These are phyloP conservation scores for Aspergillus amoenus DNA, from an alignment of 2,329 filamentous ascomycete species.

Conservation along the genomic window DNA sequence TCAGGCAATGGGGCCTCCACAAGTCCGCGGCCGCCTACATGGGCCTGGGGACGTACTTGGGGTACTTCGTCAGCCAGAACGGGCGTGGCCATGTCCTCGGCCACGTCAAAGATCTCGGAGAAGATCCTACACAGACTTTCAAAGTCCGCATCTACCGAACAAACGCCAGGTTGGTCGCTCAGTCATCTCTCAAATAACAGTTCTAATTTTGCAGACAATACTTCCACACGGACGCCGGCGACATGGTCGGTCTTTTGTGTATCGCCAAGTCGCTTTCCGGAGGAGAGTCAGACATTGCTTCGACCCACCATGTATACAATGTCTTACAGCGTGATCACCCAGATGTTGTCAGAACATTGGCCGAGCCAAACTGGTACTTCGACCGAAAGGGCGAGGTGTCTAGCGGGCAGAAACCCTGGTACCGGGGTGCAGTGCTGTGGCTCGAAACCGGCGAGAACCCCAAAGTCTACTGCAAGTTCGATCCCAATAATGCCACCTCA, in stretches of 20 bases:
- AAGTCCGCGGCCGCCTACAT: constrained; percentile 90
- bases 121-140: constrained; percentile 77
- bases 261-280: constrained; percentile 75
- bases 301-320: constrained; percentile 80
- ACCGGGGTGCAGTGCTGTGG: constrained; percentile 71
- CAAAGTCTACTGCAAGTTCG: constrained; percentile 69
- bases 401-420: constrained; percentile 71
- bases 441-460: constrained; percentile 63
- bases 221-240: constrained; percentile 81
- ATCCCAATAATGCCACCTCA: constrained; percentile 77
- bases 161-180: constrained; percentile 60
- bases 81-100: constrained; percentile 80
- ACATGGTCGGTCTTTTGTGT: constrained; percentile 81
- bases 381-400: constrained; percentile 85
- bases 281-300: constrained; percentile 80
- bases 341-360: constrained; percentile 73
- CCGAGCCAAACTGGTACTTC: constrained; percentile 84
- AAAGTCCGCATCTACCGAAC: constrained; percentile 89
- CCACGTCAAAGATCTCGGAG: constrained; percentile 85
- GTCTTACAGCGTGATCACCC: constrained; percentile 71
- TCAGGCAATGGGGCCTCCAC: constrained; percentile 69
- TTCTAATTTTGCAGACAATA: constrained; percentile 57
- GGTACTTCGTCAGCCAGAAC: constrained; percentile 87
- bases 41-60: constrained; percentile 80
- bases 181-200: background rate